Percentiles rank a stretch among this genome's conserved stretches.
Evolutionary conservation across 352 stramenopile species (phyloP).

Genomic region (Pythium pectinolyticum): DNA sequence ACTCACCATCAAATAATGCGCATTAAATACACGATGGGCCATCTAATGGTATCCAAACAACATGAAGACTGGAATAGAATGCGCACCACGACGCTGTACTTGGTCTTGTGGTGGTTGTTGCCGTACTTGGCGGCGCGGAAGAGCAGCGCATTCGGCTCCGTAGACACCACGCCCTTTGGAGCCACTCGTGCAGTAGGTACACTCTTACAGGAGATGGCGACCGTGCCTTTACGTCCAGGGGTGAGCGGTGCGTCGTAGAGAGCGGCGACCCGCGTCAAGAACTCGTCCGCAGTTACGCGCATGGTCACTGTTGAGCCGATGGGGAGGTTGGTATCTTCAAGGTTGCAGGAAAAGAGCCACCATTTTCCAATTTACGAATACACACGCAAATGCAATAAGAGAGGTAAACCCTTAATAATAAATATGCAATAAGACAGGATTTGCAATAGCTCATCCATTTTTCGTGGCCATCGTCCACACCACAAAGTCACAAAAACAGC

Average conservation of each 20-base stretch:
- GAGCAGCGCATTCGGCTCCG: conserved; percentile 62
- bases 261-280: conserved; percentile 58
- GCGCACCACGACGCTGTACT: conserved; percentile 73
- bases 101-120: conserved; percentile 89
- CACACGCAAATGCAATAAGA: background rate
- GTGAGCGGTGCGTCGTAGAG: conserved; percentile 43
- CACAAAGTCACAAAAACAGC: background rate
- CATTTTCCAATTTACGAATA: background rate
- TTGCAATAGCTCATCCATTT: conserved; percentile 1
- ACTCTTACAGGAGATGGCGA: conserved; percentile 70
- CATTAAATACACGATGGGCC: background rate
- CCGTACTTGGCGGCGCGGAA: conserved; percentile 78
- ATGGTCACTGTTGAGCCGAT: conserved; percentile 31
- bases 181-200: conserved; percentile 36
- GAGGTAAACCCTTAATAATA: background rate
- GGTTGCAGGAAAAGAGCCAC: no score
- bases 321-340: background rate
- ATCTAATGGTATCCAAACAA: background rate
- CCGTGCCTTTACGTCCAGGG: conserved; percentile 44
- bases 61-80: background rate
- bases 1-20: background rate
- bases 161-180: conserved; percentile 21
- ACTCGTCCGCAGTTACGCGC: conserved; percentile 59
- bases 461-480: conserved; percentile 19
- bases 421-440: conserved; percentile 24